Conservation (phyloP, 179 eudicot species). For the Sideroxylon spinosum region DNA sequence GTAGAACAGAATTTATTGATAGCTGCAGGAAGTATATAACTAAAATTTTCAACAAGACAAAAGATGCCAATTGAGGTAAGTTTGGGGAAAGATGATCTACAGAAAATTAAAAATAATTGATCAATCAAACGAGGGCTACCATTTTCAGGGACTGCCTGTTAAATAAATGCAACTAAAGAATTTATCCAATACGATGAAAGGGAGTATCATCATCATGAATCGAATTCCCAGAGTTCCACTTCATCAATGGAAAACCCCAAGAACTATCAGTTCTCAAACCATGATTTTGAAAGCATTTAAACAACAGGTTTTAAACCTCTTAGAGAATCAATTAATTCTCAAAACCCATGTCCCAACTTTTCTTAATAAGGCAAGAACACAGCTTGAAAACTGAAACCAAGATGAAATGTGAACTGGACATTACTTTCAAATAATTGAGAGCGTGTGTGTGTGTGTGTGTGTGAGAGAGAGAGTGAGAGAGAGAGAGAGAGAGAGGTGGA, state of each 20-base stretch:
- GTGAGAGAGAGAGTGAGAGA: constrained; percentile 15
- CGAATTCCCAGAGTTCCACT: not conserved
- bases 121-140: constrained; percentile 32
- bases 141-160: constrained; percentile 26
- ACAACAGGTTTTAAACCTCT: not conserved
- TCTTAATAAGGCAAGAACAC: constrained; percentile 3
- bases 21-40: not conserved
- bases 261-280: not conserved
- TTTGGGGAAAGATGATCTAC: not conserved
- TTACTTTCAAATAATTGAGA: constrained; percentile 9
- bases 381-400: not conserved
- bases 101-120: not conserved
- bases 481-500: not conserved
- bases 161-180: constrained; percentile 35
- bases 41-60: not conserved
- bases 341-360: not conserved
- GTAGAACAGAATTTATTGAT: not conserved
- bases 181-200: constrained; percentile 29
- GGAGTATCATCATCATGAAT: constrained; percentile 24
- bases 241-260: not conserved
- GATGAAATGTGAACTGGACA: not conserved
- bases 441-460: too few relatives aligned
- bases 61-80: not conserved
- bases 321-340: not conserved
- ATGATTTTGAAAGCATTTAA: constrained; percentile 5